Percentiles rank a stretch among this genome's conserved stretches.
Conservation (phyloP, 1,284 basidiomycete genomes). For the Cutaneotrichosporon daszewskae region DNA sequence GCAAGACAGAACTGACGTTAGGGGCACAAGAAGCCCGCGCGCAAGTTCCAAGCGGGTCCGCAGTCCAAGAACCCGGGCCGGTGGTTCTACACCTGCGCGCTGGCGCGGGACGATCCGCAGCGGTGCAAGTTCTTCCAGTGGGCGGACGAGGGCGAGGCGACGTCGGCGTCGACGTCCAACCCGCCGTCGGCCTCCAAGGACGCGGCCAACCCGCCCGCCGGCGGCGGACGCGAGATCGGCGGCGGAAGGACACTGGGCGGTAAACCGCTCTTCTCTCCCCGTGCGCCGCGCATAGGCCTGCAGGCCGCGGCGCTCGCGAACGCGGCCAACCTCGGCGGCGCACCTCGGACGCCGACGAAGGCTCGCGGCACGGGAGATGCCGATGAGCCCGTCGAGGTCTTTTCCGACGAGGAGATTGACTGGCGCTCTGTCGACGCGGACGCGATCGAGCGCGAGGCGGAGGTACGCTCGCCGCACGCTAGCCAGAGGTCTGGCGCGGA, state of each 20-base stretch:
- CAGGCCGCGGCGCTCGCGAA: too few relatives aligned
- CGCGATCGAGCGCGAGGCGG: slow-evolving; percentile 30
- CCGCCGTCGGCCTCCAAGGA: neutral
- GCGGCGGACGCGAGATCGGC: neutral
- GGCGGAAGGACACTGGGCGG: too few relatives aligned
- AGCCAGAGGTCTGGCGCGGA: neutral
- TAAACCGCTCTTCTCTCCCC: too few relatives aligned
- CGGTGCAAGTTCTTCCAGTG: slow-evolving; percentile 45
- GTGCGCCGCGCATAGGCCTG: too few relatives aligned
- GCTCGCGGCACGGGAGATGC: too few relatives aligned
- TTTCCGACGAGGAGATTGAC: slow-evolving; percentile 25
- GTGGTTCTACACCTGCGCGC: slow-evolving; percentile 39
- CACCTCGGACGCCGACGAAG: neutral
- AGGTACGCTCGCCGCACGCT: neutral
- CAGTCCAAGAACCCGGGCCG: slow-evolving; percentile 35
- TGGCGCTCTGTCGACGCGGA: slow-evolving; percentile 37
- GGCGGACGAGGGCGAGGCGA: slow-evolving; percentile 29
- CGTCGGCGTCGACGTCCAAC: neutral
- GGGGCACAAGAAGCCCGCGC: slow-evolving; percentile 1
- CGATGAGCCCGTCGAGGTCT: neutral
- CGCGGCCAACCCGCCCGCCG: too few relatives aligned
- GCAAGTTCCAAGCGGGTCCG: slow-evolving; percentile 21
- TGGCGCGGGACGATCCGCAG: slow-evolving; percentile 26
- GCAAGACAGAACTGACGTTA: slow-evolving; percentile 7
- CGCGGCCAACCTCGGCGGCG: too few relatives aligned